phyloP scores from a whole-genome alignment of 768 basidiomycete genomes.

The Amanita muscaria region DNA sequence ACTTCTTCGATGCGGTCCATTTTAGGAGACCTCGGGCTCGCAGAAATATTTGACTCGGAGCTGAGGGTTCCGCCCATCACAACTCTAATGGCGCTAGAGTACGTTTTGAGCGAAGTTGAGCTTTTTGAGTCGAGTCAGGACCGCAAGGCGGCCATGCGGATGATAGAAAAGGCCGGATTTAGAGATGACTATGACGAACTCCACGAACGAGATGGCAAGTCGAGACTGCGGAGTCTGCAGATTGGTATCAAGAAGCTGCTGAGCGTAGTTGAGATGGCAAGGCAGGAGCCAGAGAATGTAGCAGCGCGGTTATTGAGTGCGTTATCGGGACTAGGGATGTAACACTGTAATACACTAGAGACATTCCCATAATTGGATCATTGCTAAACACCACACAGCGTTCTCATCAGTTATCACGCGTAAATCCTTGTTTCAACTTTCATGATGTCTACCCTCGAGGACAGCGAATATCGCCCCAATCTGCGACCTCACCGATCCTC shows the following conservation, averaged over 20 bases:
- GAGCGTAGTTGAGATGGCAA: constrained; percentile 89
- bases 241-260: constrained; percentile 94
- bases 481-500: constrained; percentile 51
- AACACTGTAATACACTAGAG: constrained; percentile 2
- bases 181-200: constrained; percentile 36
- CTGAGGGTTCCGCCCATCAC: constrained; percentile 79
- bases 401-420: no score
- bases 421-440: no score
- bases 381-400: no score
- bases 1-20: constrained; percentile 86
- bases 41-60: constrained; percentile 85
- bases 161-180: constrained; percentile 72
- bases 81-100: constrained; percentile 59
- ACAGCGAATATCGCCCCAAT: constrained; percentile 32
- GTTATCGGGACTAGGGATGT: constrained; percentile 46
- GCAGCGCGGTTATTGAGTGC: constrained; percentile 60
- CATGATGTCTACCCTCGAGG: constrained; percentile 24
- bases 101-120: constrained; percentile 69
- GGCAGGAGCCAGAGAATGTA: constrained; percentile 86
- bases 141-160: constrained; percentile 46
- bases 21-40: constrained; percentile 79
- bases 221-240: constrained; percentile 53
- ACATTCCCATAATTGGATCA: constrained; percentile 3
- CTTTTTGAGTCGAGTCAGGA: constrained; percentile 59
- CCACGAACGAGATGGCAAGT: constrained; percentile 26